These are phyloP conservation scores for Myriosclerotinia curreyana DNA, from an alignment of 2,329 filamentous ascomycete species.

Conservation along the genomic window DNA sequence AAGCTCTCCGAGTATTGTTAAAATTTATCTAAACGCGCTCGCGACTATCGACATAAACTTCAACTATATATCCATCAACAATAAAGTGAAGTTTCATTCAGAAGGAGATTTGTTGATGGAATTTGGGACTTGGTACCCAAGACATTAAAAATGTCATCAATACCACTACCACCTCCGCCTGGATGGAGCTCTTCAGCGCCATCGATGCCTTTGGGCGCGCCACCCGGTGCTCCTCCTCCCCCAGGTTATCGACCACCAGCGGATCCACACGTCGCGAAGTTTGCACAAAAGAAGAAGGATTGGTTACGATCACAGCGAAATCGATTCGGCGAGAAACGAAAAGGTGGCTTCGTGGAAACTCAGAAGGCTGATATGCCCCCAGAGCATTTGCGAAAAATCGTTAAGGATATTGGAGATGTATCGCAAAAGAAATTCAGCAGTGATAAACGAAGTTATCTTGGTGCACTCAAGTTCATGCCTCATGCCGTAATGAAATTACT, in stretches of 20 bases:
- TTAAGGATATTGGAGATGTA: slow-evolving; percentile 97
- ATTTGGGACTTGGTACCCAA: slow-evolving; percentile 30
- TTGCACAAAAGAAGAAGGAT: slow-evolving; percentile 98
- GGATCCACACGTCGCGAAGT: slow-evolving; percentile 86
- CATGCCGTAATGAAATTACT: slow-evolving; percentile 95
- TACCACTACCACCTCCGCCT: slow-evolving; percentile 66
- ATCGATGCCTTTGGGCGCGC: slow-evolving; percentile 48
- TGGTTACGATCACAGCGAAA: slow-evolving; percentile 91
- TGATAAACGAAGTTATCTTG: slow-evolving; percentile 96
- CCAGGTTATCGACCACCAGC: slow-evolving; percentile 78
- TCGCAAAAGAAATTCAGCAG: slow-evolving; percentile 99
- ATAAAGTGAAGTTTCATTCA: slow-evolving; percentile 18
- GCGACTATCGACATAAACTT: slow-evolving; percentile 12
- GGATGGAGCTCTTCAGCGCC: slow-evolving; percentile 56
- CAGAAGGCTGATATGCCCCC: slow-evolving; percentile 99
- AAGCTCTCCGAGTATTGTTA: slow-evolving; percentile 8
- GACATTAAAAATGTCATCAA: slow-evolving; percentile 51
- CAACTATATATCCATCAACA: slow-evolving; percentile 19
- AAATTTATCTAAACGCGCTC: slow-evolving; percentile 22
- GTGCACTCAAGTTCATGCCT: slow-evolving; percentile 98
- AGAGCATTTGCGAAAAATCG: slow-evolving; percentile 96
- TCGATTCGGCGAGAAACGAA: slow-evolving; percentile 94
- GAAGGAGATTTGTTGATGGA: slow-evolving; percentile 26
- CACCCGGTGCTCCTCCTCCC: slow-evolving; percentile 63
- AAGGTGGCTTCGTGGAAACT: slow-evolving; percentile 93